Evolutionary conservation across 108 stramenopile genomes (phyloP).

Genomic region (Schizochytrium sp.): DNA sequence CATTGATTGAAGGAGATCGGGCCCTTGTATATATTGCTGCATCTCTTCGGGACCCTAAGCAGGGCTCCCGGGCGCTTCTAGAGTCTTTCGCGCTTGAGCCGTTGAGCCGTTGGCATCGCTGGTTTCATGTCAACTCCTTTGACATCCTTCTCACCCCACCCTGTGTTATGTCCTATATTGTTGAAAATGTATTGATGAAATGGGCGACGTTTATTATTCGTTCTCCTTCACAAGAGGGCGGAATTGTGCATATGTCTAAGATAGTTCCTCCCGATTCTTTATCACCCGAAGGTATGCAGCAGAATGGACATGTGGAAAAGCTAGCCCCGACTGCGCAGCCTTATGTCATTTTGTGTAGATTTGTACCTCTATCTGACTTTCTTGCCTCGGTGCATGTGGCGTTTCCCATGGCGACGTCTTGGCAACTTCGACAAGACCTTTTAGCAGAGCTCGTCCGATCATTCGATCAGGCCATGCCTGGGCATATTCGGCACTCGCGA

Average conservation of each 20-base stretch:
- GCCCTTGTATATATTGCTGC: neutral
- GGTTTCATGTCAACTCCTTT: slow-evolving; percentile 43
- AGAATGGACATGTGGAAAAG: neutral
- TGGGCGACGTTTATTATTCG: neutral
- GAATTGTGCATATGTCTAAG: neutral
- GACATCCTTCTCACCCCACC: neutral
- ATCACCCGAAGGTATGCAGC: neutral
- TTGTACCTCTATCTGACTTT: neutral
- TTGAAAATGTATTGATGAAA: neutral
- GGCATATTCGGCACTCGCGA: neutral
- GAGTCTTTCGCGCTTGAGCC: neutral
- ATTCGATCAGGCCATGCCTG: neutral
- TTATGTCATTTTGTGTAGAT: neutral
- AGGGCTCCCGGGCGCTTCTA: slow-evolving; percentile 30
- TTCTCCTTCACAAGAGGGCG: neutral
- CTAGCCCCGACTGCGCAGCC: neutral
- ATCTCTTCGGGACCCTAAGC: neutral
- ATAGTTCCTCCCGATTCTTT: neutral
- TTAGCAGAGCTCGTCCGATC: neutral
- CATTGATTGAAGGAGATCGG: slow-evolving; percentile 25
- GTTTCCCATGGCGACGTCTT: neutral
- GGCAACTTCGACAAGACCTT: neutral
- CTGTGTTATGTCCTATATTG: neutral
- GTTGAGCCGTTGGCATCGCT: slow-evolving; percentile 49
- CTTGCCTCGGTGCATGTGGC: slow-evolving; percentile 26